Percentiles rank a stretch among this genome's conserved stretches.
Conservation (phyloP, 2,329 filamentous ascomycete genomes). For the Thielaviopsis populi region DNA sequence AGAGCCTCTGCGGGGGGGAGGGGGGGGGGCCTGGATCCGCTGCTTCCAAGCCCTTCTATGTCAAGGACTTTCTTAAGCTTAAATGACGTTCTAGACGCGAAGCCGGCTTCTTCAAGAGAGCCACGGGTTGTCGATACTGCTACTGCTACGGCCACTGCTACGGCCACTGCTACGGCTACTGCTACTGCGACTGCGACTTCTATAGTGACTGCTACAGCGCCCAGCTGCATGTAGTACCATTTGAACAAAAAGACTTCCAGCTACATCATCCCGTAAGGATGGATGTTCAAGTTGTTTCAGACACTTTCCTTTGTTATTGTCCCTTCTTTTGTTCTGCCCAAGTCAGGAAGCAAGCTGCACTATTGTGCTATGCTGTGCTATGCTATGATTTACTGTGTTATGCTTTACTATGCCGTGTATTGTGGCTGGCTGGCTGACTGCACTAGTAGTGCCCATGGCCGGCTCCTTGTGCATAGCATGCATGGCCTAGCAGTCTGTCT, state of each 20-base stretch:
- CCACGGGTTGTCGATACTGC: background rate
- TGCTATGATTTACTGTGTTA: no score
- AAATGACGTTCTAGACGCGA: background rate
- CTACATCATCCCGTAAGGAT: background rate
- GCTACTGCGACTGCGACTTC: background rate
- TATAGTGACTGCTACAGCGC: background rate
- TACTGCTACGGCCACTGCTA: background rate
- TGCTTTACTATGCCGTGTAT: no score
- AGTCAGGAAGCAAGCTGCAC: background rate
- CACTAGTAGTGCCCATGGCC: background rate
- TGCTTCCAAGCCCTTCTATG: background rate
- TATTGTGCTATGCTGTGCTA: no score
- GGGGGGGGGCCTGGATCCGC: background rate
- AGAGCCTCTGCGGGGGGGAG: background rate
- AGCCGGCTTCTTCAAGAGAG: background rate
- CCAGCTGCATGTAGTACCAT: background rate
- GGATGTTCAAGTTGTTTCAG: background rate
- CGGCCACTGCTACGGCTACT: no score
- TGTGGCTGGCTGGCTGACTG: background rate
- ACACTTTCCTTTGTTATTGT: background rate
- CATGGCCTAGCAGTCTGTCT: background rate
- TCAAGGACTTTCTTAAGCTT: slow-evolving; percentile 4
- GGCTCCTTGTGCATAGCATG: background rate
- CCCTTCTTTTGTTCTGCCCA: background rate
- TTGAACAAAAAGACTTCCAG: background rate